Percentiles rank a stretch among this genome's conserved stretches.
phyloP scores from a whole-genome alignment of 768 basidiomycete species.

The Tylopilus sp. region DNA sequence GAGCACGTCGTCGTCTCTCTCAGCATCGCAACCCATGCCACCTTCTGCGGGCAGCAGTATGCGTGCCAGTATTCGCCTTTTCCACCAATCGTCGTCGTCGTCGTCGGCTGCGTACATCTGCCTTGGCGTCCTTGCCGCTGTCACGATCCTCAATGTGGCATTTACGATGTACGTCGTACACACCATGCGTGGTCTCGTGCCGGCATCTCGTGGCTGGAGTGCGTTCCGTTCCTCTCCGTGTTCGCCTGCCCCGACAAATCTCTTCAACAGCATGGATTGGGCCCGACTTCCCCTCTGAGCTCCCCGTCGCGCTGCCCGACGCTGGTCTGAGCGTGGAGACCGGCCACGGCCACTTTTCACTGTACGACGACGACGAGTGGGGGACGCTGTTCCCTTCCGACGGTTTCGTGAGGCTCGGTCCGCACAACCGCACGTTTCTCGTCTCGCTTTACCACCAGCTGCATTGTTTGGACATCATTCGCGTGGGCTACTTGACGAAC shows the following conservation, averaged over 20 bases:
- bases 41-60: background rate
- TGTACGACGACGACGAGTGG: constrained; percentile 36
- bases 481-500: constrained; percentile 26
- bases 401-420: constrained; percentile 34
- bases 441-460: constrained; percentile 46
- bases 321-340: constrained; percentile 27
- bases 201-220: constrained; percentile 23
- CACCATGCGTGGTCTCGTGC: constrained; percentile 12
- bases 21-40: constrained; percentile 2
- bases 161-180: constrained; percentile 19
- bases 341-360: constrained; percentile 27
- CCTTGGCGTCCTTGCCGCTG: constrained; percentile 16
- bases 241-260: background rate
- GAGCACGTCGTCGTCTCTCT: too few relatives aligned
- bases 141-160: constrained; percentile 24
- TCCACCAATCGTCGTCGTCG: background rate
- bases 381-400: constrained; percentile 32
- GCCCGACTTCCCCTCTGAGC: constrained; percentile 30
- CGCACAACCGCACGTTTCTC: constrained; percentile 32
- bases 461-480: constrained; percentile 42
- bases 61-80: background rate
- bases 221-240: background rate
- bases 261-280: constrained; percentile 24
- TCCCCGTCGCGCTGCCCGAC: constrained; percentile 28
- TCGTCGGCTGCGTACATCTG: constrained; percentile 6